Evolutionary conservation across 2,329 filamentous ascomycete species (phyloP).

Genomic region (Talaromyces sp.): DNA sequence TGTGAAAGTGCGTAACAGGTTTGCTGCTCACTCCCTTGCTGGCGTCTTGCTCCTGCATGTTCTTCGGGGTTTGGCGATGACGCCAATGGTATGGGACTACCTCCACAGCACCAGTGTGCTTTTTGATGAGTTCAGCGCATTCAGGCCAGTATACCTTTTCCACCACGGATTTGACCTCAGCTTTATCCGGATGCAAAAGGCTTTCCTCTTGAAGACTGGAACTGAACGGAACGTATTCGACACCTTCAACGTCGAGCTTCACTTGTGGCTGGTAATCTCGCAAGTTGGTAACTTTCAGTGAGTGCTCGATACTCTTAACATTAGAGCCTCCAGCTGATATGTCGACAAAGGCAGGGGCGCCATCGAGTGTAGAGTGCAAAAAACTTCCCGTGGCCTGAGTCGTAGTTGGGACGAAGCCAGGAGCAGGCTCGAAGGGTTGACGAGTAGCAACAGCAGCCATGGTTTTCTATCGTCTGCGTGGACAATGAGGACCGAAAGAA

Average conservation of each 20-base stretch:
- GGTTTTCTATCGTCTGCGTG: not conserved
- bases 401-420: not conserved
- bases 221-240: not conserved
- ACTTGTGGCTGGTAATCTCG: not conserved
- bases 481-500: not conserved
- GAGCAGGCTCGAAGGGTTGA: not conserved
- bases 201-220: not conserved
- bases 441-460: not conserved
- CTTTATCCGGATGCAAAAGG: not conserved
- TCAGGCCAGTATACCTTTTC: not conserved
- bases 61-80: not conserved
- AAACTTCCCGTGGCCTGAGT: not conserved
- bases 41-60: not conserved
- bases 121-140: not conserved
- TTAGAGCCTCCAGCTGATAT: not conserved
- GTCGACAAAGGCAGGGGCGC: not conserved
- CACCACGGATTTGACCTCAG: not conserved
- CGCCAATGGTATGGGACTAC: constrained; percentile 2
- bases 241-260: not conserved
- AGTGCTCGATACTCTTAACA: not conserved
- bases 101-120: constrained; percentile 1
- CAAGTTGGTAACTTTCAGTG: not conserved
- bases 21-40: constrained; percentile 1
- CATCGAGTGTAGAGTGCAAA: not conserved
- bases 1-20: not conserved